phyloP scores from a whole-genome alignment of 2,329 filamentous ascomycete species.

The Fusarium haematococcum region DNA sequence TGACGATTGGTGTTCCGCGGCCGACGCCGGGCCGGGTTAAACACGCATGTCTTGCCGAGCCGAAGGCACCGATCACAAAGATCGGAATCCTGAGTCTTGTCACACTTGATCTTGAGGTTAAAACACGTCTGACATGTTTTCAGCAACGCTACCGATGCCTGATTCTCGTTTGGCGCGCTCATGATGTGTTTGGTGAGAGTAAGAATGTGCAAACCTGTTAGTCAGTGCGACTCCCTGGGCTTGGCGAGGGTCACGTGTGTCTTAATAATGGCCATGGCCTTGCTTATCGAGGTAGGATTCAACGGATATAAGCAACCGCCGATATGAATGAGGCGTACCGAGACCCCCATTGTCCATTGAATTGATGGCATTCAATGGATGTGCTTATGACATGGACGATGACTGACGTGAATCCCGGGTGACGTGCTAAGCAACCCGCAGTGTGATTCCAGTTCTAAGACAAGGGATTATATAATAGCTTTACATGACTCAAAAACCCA shows the following conservation, averaged over 20 bases:
- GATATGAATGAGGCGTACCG: too few relatives aligned
- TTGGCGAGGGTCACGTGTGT: neutral
- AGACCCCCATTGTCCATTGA: too few relatives aligned
- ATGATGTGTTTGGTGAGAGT: slow-evolving; percentile 2
- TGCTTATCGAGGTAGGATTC: neutral
- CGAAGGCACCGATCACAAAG: slow-evolving; percentile 49
- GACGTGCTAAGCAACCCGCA: too few relatives aligned
- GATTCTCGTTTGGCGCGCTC: neutral
- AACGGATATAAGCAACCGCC: neutral
- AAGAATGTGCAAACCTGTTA: neutral
- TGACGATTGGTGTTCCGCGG: slow-evolving; percentile 19
- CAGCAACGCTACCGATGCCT: neutral
- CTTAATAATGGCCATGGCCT: neutral
- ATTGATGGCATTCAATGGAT: too few relatives aligned
- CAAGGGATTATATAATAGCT: too few relatives aligned
- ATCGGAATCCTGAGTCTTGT: slow-evolving; percentile 46
- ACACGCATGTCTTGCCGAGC: slow-evolving; percentile 48
- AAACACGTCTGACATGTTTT: slow-evolving; percentile 51
- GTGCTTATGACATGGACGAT: too few relatives aligned
- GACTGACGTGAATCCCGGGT: rapidly evolving
- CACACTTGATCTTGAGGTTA: slow-evolving; percentile 47
- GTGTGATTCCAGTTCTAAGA: too few relatives aligned
- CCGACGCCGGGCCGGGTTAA: slow-evolving; percentile 44
- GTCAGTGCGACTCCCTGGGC: neutral
- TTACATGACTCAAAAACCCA: too few relatives aligned